A percentile compares a stretch with the other conserved stretches of the same genome.
Evolutionary conservation across 2,329 filamentous ascomycete species (phyloP).

Genomic region (Phialemonium atrogriseum): DNA sequence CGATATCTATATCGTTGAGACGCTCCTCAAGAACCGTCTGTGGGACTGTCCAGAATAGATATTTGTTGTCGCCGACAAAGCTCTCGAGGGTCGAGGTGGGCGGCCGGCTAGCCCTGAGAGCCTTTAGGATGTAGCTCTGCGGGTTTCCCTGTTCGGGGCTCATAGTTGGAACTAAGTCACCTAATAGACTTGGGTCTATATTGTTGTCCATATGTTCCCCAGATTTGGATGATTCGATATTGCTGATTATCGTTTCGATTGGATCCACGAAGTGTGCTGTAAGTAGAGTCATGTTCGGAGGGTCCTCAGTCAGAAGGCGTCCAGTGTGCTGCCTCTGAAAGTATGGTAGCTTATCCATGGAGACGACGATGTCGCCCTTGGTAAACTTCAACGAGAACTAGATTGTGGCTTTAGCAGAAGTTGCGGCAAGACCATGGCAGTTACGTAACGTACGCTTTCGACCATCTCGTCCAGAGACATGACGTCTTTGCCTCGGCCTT

Average conservation of each 20-base stretch:
- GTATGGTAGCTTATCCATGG: conserved; percentile 69
- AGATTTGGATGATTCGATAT: no score
- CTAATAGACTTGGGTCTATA: not conserved
- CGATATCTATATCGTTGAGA: not conserved
- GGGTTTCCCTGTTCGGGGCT: not conserved
- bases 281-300: conserved; percentile 5
- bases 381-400: conserved; percentile 84
- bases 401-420: not conserved
- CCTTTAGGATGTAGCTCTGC: conserved; percentile 4
- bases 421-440: conserved; percentile 6
- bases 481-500: conserved; percentile 51
- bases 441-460: conserved; percentile 45
- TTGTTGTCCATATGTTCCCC: no score
- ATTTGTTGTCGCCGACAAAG: conserved; percentile 12
- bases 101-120: not conserved
- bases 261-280: conserved; percentile 13
- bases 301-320: conserved; percentile 8
- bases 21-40: not conserved
- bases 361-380: conserved; percentile 78
- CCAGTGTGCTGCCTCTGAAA: conserved; percentile 47
- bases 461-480: conserved; percentile 65
- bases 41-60: conserved; percentile 17
- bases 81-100: conserved; percentile 4
- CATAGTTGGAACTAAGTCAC: not conserved
- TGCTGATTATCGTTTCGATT: conserved; percentile 9